phyloP scores from a whole-genome alignment of 176 grass and related monocot species.

The Dendrocalamus sinicus region DNA sequence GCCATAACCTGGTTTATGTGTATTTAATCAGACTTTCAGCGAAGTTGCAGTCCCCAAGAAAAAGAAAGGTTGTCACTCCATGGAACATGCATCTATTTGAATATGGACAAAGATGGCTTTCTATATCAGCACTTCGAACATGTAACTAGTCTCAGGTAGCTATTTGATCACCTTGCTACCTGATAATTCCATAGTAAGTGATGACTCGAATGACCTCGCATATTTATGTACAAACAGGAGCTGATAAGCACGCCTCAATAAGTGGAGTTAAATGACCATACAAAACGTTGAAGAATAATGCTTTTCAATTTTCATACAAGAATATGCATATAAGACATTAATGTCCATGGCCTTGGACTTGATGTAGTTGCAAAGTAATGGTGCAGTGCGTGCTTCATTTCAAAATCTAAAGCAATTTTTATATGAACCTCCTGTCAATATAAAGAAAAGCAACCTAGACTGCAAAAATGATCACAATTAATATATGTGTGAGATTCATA shows the following conservation, averaged over 20 bases:
- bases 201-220: not conserved
- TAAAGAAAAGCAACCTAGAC: constrained; percentile 2
- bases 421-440: constrained; percentile 20
- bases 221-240: constrained; percentile 35
- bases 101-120: constrained; percentile 7
- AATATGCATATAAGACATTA: constrained; percentile 2
- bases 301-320: not conserved
- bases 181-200: constrained; percentile 8
- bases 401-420: constrained; percentile 11
- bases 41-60: constrained; percentile 19
- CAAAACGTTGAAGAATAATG: not conserved
- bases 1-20: not conserved
- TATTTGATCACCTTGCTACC: constrained; percentile 5
- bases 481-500: constrained; percentile 36
- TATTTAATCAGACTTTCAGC: constrained; percentile 14
- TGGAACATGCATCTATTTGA: not conserved
- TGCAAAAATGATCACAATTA: not conserved
- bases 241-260: not conserved
- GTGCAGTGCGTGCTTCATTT: not conserved
- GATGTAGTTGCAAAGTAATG: constrained; percentile 7
- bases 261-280: not conserved
- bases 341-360: not conserved
- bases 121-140: not conserved
- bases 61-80: constrained; percentile 29
- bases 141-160: not conserved